Base-by-base conservation (phyloP, 352 stramenopile species). In the Phytophthora litchii region DNA sequence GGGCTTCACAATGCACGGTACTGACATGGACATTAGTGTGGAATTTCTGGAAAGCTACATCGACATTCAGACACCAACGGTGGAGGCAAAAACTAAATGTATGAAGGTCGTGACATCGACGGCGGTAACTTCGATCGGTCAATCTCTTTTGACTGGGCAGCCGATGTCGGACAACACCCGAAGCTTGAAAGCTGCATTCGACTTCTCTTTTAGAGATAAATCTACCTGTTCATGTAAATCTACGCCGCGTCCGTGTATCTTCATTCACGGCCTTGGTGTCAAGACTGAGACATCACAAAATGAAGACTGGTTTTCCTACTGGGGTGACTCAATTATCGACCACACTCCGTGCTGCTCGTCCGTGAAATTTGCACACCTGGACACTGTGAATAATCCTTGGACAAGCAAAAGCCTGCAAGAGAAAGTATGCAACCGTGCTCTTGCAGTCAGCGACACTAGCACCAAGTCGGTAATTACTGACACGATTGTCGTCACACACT, bases 401-500 rank as follows among this genome's bases (percentile, higher is more conserved):
- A 66, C 48, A 12, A 60, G 37, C 7, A 2, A 36, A 4, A 34
- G 11, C 0, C 27, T 54, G 21, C 61, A 70, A 21, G 27, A 61
- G 4, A 66, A 70, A 57, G 42, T 70, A 3, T 64, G 54, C 17
- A 31, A 61, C 20, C 61, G 61, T 8, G 29, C 45, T 11, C 35
- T 70, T n/a, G 47, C 40, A 14, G 48, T 66, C 1, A 70, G 48
- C 42, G 21, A 52, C 6, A 45, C 35, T 8, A 70, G 61, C 17
- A 43, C 16, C 0, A 23, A 60, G 2, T 38, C 48, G 2, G 31
- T 43, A 20, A 57, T 70, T 34, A 20, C 19, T 1, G 61, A 70
- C 14, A 70, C 55, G 1, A 70, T 70, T 19, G 40, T 70, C 2
- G 38, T 66, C 19, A 61, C 55, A 0, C 61, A 66, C 20, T 70